Conservation (phyloP, 1,284 basidiomycete genomes). For the Sanghuangporus sanghuang region DNA sequence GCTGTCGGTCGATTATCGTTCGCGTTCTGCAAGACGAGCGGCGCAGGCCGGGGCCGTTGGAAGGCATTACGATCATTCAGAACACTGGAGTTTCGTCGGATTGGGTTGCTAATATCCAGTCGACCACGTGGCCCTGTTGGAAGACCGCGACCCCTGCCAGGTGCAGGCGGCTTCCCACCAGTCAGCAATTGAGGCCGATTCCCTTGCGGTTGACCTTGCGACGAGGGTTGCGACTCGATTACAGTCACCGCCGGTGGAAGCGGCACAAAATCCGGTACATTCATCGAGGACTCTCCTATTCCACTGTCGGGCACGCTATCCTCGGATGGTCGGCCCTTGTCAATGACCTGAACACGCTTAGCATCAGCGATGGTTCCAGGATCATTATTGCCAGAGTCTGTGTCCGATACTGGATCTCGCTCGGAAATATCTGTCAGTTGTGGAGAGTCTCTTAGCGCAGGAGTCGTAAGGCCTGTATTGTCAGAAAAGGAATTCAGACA, state of each 20-base stretch:
- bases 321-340: constrained; percentile 7
- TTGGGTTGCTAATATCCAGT: constrained; percentile 30
- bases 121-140: constrained; percentile 21
- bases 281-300: background rate
- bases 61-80: constrained; percentile 32
- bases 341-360: constrained; percentile 13
- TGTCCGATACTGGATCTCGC: constrained; percentile 5
- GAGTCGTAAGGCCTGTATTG: constrained; percentile 23
- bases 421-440: constrained; percentile 12
- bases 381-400: constrained; percentile 10
- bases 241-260: background rate
- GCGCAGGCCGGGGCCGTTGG: constrained; percentile 42
- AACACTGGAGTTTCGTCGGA: constrained; percentile 23
- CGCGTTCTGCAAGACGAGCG: constrained; percentile 22
- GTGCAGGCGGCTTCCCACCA: background rate
- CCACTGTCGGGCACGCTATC: constrained; percentile 6
- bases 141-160: constrained; percentile 7
- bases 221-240: background rate
- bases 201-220: background rate
- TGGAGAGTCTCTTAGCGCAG: constrained; percentile 6
- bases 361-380: constrained; percentile 15
- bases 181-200: constrained; percentile 1
- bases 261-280: background rate
- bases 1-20: constrained; percentile 6
- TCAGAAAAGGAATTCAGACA: background rate